phyloP scores from a whole-genome alignment of 768 basidiomycete genomes.

The Scleroderma bovista region DNA sequence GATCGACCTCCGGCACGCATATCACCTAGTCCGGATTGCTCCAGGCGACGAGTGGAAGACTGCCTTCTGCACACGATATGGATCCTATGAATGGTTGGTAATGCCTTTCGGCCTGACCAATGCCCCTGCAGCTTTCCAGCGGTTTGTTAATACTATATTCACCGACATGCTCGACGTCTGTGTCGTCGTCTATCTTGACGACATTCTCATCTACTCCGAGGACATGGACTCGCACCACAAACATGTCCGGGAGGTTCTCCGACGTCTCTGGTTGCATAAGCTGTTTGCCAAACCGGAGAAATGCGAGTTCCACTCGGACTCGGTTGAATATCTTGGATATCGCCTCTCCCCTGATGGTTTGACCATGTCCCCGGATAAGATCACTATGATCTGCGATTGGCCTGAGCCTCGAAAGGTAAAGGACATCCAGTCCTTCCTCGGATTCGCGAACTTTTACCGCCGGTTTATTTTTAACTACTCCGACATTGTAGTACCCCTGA shows the following conservation, averaged over 20 bases:
- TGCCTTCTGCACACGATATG: neutral
- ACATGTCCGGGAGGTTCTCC: neutral
- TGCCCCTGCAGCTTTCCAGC: constrained; percentile 28
- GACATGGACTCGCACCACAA: neutral
- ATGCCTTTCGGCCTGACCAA: constrained; percentile 10
- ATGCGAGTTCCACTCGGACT: neutral
- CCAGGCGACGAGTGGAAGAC: neutral
- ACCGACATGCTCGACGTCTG: constrained; percentile 19
- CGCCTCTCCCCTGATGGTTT: neutral
- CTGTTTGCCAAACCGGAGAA: neutral
- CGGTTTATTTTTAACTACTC: constrained; percentile 2
- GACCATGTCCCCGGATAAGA: neutral
- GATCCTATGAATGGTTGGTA: constrained; percentile 18
- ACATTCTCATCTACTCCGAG: neutral
- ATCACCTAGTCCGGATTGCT: neutral
- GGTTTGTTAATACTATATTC: constrained; percentile 24
- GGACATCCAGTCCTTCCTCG: neutral
- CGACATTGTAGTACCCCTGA: constrained; percentile 27
- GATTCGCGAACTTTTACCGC: neutral
- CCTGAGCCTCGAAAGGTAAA: neutral
- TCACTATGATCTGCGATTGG: neutral
- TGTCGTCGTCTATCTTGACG: neutral
- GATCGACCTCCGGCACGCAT: neutral
- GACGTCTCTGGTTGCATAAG: neutral
- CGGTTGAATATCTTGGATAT: neutral